Base-by-base conservation (phyloP, 1,139 yeast genomes). In the Sugiyamaella pinicola region DNA sequence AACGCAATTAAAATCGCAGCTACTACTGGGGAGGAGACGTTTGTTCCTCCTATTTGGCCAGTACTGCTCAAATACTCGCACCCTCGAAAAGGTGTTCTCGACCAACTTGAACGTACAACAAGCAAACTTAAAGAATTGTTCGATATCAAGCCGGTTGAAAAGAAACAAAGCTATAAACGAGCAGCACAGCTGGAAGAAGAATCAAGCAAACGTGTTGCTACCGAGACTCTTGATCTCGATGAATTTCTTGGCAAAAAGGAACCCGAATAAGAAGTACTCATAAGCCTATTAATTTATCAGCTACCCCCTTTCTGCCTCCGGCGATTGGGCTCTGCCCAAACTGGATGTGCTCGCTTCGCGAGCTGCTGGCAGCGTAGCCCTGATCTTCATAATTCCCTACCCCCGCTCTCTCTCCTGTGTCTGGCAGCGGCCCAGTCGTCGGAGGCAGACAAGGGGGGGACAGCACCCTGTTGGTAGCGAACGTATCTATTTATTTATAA, bases 1-100 rank as follows among this genome's bases (percentile, higher is more conserved):
- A 64, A 68, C 34, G 68, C 66, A 15, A 59, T 69, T 57, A 58
- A 64, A 60, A 15, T 62, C 53, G 63, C 70, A 53, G 69, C 71
- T 0, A 55, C 69, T 31, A 50, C 63, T 10, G 60, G 64, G 1
- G 63, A 61, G 9, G 55, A 49, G 13, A 53, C 49, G 21, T 57
- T 54, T 4, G 49, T 63, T 22, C 63, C 64, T 2, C 58, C 58
- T 1, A 55, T 58, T n/a, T 54, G 55, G 13, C 61, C 65, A 1
- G 53, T 56, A 21, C 58, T 64, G 38, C 47, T 49, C 8, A 52
- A 58, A 41, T 62, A 52, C 33, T 48, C 60, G 1, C 44, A 55
- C 8, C 63, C 64, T 0, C 57, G 61, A 41, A 55, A 57, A 2
- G 50, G 44, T 10, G 38, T 63, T 15, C 34, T 57, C 8, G 56